Base-by-base conservation (phyloP, 768 basidiomycete species). In the Boletus subcaerulescens region DNA sequence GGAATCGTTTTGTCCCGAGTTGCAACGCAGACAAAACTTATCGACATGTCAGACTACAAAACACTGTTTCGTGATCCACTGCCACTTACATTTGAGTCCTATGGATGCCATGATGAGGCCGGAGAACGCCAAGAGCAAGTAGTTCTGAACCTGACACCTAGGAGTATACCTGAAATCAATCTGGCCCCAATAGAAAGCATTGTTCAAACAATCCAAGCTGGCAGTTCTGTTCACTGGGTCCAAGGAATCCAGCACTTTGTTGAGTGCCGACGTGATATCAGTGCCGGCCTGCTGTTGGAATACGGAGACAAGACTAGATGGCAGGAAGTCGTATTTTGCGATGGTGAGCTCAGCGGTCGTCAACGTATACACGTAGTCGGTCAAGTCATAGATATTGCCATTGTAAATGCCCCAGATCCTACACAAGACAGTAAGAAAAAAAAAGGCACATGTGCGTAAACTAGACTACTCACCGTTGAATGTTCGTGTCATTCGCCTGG, bases 1-100 rank as follows among this genome's bases (percentile, higher is more conserved):
- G 85, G 60, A 73, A 77, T 31, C 84, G 77, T 66, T 85, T 86
- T 6, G 76, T 75, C 5, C 77, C 70, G 18, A 87, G 75, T 62
- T 87, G 85, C 39, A 87, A 70, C 5, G 85, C 85, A 49, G 85
- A 80, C 66, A 87, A 69, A 74, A 87, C 85, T 87, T 40, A 45
- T 22, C 9, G 35, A 50, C 24, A 12, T 17, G 50, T 68, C 18
- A 68, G 54, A 45, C 50, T 11, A 8, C 5, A 51, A 45, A 33
- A 39, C 13, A 54, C 14, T 47, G 17, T 50, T 29, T n/a, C 45
- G 40, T 11, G 17, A 45, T 32, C 48, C 46, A 57, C 43, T 32
- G 18, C 47, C 52, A 63, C 85, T 70, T 63, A 86, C 85, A 87
- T 58, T 87, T 87, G 8, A 80, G 60, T 4, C 45, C 66, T 65